Percentiles rank a stretch among this genome's conserved stretches.
These are phyloP conservation scores for Phaffia tasmanica DNA, from an alignment of 768 basidiomycete genomes.

Conservation along the genomic window DNA sequence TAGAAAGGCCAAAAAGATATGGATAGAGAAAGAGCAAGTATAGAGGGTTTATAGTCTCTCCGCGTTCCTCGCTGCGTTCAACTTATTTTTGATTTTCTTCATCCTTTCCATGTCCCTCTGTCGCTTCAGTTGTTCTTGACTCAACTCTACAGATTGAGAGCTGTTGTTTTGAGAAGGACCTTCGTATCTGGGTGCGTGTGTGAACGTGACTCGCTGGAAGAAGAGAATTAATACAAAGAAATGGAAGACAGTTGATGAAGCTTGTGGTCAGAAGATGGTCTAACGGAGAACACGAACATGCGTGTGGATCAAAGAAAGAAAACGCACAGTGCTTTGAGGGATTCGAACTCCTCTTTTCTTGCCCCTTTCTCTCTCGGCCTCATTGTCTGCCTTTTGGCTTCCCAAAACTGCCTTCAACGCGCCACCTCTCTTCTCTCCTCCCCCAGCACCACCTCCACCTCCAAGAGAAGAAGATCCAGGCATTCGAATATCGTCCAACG, in stretches of 20 bases:
- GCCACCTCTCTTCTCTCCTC: slow-evolving; percentile 53
- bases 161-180: not conserved
- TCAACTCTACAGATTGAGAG: not conserved
- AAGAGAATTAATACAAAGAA: not conserved
- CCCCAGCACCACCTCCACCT: slow-evolving; percentile 45
- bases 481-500: slow-evolving; percentile 53
- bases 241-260: not conserved
- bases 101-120: slow-evolving; percentile 29
- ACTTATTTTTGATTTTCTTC: slow-evolving; percentile 27
- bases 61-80: slow-evolving; percentile 24
- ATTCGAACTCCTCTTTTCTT: slow-evolving; percentile 23
- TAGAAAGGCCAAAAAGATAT: too few species aligned
- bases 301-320: not conserved
- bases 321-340: slow-evolving; percentile 17
- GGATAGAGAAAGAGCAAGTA: not conserved
- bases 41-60: slow-evolving; percentile 17
- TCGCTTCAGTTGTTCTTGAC: slow-evolving; percentile 12
- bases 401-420: not conserved
- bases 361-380: slow-evolving; percentile 15
- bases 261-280: not conserved
- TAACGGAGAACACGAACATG: not conserved
- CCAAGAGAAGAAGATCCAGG: slow-evolving; percentile 39
- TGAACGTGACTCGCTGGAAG: slow-evolving; percentile 19
- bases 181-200: slow-evolving; percentile 20
- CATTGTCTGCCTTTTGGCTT: not conserved